phyloP scores from a whole-genome alignment of 805 yeast species.

The Maudiozyma bulderi region DNA sequence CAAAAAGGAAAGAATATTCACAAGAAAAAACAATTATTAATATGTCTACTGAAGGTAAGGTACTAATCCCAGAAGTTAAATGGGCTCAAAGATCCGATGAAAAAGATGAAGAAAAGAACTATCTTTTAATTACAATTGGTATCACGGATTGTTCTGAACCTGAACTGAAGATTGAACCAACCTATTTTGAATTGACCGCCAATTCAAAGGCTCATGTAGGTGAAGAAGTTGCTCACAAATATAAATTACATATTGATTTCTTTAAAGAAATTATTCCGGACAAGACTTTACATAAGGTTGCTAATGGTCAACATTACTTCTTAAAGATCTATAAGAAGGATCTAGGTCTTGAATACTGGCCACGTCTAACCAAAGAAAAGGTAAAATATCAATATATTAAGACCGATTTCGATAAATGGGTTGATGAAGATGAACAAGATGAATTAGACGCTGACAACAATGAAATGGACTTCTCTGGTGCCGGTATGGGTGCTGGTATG shows the following conservation, averaged over 20 bases:
- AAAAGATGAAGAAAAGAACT: constrained; percentile 62
- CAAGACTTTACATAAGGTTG: constrained; percentile 42
- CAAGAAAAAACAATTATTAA: not conserved
- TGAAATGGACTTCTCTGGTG: constrained; percentile 34
- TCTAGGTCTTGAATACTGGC: constrained; percentile 77
- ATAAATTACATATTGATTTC: constrained; percentile 63
- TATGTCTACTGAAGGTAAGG: constrained; percentile 5
- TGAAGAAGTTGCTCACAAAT: constrained; percentile 34
- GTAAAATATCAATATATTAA: constrained; percentile 68
- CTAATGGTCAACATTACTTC: constrained; percentile 48
- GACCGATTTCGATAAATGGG: constrained; percentile 97
- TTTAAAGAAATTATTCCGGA: constrained; percentile 65
- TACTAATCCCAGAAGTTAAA: constrained; percentile 44
- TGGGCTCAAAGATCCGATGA: constrained; percentile 96
- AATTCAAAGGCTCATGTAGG: constrained; percentile 37
- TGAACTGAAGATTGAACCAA: constrained; percentile 50
- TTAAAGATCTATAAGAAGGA: constrained; percentile 63
- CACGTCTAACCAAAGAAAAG: constrained; percentile 84
- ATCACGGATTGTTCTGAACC: constrained; percentile 61
- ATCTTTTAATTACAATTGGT: constrained; percentile 63
- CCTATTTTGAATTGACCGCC: constrained; percentile 40
- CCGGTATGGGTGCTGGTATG: constrained; percentile 27
- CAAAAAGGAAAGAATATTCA: not conserved
- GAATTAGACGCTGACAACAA: constrained; percentile 34
- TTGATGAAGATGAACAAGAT: constrained; percentile 95